Evolutionary conservation across 2,329 filamentous ascomycete genomes (phyloP).

Genomic region (Penicillium sp.): DNA sequence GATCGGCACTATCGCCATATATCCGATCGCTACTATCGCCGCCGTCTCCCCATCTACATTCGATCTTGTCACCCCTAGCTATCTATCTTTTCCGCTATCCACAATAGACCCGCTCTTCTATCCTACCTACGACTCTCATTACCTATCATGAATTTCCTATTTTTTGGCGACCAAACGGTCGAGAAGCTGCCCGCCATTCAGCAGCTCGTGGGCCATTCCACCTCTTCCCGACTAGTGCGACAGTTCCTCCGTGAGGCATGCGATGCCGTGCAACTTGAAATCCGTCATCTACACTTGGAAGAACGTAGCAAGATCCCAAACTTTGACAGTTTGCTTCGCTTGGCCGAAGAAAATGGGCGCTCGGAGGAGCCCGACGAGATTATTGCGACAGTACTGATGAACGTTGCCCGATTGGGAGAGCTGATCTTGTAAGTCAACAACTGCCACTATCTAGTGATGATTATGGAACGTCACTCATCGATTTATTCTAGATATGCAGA

Average conservation of each 20-base stretch:
- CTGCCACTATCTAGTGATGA: no score
- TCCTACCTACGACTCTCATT: no score
- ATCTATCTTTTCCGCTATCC: no score
- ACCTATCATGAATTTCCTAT: no score
- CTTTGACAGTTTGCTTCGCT: background rate
- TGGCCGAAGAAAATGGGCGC: background rate
- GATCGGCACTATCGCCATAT: no score
- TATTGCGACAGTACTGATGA: conserved; percentile 1
- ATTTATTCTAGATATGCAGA: background rate
- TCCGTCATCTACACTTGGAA: background rate
- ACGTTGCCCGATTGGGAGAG: background rate
- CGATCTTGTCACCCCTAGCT: no score
- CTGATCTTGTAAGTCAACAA: background rate
- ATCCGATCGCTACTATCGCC: no score
- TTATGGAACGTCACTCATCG: no score
- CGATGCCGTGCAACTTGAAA: conserved; percentile 20
- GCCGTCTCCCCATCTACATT: no score
- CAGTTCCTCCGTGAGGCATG: conserved; percentile 46
- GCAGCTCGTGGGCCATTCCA: background rate
- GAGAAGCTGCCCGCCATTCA: conserved; percentile 15
- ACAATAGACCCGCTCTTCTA: no score
- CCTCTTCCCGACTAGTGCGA: background rate
- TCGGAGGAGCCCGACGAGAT: background rate
- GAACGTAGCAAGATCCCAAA: background rate
- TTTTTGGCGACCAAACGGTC: conserved; percentile 19